phyloP scores from a whole-genome alignment of 2,329 filamentous ascomycete species.

The Sporothrix pallida region DNA sequence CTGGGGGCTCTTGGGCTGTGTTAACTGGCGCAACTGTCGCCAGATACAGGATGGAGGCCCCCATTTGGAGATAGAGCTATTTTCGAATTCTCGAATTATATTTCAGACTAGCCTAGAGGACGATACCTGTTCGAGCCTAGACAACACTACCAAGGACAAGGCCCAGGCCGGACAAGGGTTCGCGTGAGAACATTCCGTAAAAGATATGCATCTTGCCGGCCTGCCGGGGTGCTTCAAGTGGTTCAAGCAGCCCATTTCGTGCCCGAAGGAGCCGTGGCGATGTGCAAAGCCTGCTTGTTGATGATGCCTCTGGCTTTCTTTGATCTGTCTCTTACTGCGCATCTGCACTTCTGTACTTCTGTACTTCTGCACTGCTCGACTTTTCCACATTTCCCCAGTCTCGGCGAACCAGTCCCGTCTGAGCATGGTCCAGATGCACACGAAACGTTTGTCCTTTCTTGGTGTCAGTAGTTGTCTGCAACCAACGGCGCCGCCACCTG shows the following conservation, averaged over 20 bases:
- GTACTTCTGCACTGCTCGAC: too few relatives aligned
- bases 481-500: background rate
- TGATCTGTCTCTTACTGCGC: too few relatives aligned
- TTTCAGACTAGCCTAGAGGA: too few relatives aligned
- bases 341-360: too few relatives aligned
- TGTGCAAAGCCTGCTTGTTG: background rate
- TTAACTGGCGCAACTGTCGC: constrained; percentile 4
- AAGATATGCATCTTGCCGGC: background rate
- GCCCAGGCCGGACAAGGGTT: background rate
- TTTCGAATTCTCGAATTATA: background rate
- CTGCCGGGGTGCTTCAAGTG: background rate
- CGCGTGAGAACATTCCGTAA: background rate
- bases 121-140: constrained; percentile 1
- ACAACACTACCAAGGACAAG: background rate
- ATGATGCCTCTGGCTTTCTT: too few relatives aligned
- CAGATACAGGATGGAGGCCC: constrained; percentile 11
- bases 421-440: background rate
- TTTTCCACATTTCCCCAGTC: background rate
- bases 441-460: background rate
- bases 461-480: too few relatives aligned
- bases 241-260: constrained; percentile 1
- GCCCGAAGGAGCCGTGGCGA: background rate
- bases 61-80: constrained; percentile 9
- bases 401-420: constrained; percentile 1
- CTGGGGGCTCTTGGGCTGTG: background rate